phyloP scores from a whole-genome alignment of 1,284 basidiomycete genomes.

The Golubevia pallescens region DNA sequence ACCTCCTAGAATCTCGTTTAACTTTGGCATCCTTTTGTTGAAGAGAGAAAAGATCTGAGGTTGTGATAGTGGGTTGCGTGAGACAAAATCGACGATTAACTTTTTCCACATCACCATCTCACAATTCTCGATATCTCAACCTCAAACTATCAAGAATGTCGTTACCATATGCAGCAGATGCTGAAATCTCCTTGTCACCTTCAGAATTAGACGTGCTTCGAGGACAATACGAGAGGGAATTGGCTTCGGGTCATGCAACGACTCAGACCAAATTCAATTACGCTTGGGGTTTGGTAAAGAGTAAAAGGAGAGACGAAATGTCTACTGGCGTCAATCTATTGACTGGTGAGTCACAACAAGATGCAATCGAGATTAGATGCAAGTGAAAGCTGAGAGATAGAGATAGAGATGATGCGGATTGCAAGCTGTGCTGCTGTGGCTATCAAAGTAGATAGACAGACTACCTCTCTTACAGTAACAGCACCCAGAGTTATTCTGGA shows the following conservation, averaged over 20 bases:
- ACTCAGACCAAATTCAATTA: conserved; percentile 98
- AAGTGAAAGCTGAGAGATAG: too few species aligned
- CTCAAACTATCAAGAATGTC: too few species aligned
- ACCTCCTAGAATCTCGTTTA: conserved; percentile 7
- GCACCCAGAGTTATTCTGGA: too few species aligned
- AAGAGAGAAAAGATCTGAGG: too few species aligned
- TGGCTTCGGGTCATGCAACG: conserved; percentile 79
- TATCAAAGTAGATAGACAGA: neutral
- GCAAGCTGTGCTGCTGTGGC: neutral
- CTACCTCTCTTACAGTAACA: too few species aligned
- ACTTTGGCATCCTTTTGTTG: too few species aligned
- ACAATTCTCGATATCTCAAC: too few species aligned
- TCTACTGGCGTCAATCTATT: conserved; percentile 87
- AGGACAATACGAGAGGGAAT: conserved; percentile 86
- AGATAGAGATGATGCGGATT: neutral
- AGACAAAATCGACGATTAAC: too few species aligned
- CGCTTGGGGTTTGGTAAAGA: conserved; percentile 79
- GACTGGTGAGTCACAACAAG: conserved; percentile 72
- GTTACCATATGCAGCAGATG: conserved; percentile 97
- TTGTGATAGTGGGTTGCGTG: too few species aligned
- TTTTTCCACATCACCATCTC: too few species aligned
- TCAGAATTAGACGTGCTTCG: conserved; percentile 88
- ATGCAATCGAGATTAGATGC: neutral
- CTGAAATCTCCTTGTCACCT: conserved; percentile 82
- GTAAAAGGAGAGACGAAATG: conserved; percentile 50